Evolutionary conservation across 192 early-diverging fungal genomes (phyloP).

Genomic region (Entophlyctis luteolus): DNA sequence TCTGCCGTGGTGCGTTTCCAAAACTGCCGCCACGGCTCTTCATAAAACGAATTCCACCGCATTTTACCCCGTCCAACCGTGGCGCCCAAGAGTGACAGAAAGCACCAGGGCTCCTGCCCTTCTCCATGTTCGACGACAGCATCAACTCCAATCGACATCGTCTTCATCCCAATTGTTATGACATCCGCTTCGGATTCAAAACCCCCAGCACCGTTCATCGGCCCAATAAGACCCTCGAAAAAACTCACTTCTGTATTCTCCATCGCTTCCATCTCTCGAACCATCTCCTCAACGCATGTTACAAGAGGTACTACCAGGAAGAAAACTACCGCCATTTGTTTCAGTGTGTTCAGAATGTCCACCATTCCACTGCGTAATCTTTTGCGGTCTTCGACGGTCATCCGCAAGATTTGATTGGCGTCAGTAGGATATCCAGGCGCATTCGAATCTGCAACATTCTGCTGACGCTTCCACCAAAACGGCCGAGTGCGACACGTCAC

Average conservation of each 20-base stretch:
- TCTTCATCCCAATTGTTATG: not conserved
- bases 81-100: not conserved
- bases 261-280: not conserved
- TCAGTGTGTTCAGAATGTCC: not conserved
- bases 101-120: not conserved
- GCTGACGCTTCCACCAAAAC: not conserved
- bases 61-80: not conserved
- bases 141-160: not conserved
- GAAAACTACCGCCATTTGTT: not conserved
- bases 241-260: not conserved
- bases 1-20: not conserved
- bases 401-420: not conserved
- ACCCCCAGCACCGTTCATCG: not conserved
- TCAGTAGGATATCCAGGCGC: not conserved
- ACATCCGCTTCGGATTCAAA: not conserved
- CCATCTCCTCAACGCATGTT: conserved; percentile 2
- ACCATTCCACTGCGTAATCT: conserved; percentile 2
- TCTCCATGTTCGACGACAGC: not conserved
- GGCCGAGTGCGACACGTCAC: conserved; percentile 3
- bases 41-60: not conserved
- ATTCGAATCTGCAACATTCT: not conserved
- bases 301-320: not conserved
- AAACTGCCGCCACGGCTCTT: not conserved
- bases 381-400: not conserved
- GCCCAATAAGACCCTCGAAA: not conserved